Percentiles rank a stretch among this genome's conserved stretches.
Evolutionary conservation across 108 stramenopile genomes (phyloP).

Genomic region (Nannochloropsis oceanica): DNA sequence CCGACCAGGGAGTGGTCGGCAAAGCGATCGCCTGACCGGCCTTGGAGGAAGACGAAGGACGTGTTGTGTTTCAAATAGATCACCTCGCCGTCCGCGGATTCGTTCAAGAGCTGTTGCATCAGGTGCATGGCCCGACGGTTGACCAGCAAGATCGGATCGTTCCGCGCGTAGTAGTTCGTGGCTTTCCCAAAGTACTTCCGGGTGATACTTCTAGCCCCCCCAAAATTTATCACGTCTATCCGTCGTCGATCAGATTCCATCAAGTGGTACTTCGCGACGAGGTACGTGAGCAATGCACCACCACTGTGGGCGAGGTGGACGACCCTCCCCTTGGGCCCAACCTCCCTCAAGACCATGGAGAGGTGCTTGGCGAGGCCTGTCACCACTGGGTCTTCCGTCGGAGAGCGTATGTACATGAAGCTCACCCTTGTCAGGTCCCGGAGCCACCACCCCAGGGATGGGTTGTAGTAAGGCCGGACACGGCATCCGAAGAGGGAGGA

Average conservation of each 20-base stretch:
- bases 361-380: constrained; percentile 34
- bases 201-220: constrained; percentile 36
- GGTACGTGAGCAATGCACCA: constrained; percentile 37
- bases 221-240: constrained; percentile 38
- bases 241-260: constrained; percentile 21
- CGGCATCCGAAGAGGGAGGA: background rate
- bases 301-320: constrained; percentile 39
- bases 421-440: constrained; percentile 28
- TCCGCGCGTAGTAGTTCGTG: constrained; percentile 40
- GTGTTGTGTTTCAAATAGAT: constrained; percentile 39
- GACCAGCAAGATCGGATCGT: constrained; percentile 34
- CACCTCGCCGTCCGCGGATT: background rate
- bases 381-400: constrained; percentile 21
- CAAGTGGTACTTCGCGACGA: constrained; percentile 39
- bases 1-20: constrained; percentile 37
- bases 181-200: constrained; percentile 36
- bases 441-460: constrained; percentile 39
- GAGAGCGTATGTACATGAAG: constrained; percentile 22
- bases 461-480: constrained; percentile 40
- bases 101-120: constrained; percentile 19
- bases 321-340: constrained; percentile 27
- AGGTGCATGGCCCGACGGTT: constrained; percentile 34
- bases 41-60: constrained; percentile 35
- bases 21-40: constrained; percentile 16
- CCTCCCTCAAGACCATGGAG: constrained; percentile 10